Base-by-base conservation (phyloP, 805 yeast species). In the Starmerella bombi region DNA sequence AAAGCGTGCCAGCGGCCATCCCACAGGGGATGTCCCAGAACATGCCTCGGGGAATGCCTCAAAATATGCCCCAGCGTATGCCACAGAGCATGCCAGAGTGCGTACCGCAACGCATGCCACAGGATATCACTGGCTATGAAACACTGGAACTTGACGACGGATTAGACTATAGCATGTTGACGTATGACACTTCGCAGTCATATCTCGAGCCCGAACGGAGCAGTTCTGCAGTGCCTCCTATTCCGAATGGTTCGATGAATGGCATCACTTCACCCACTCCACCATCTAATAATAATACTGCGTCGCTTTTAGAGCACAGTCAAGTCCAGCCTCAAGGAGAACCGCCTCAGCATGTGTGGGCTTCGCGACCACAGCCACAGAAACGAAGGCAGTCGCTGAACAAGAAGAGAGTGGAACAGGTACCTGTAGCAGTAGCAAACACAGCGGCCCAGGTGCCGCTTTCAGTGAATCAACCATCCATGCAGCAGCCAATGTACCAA, bases 271-370 rank as follows among this genome's bases (percentile, higher is more conserved):
- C 38, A 9, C 25, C 14, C 10, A 16, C 25, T 16, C 19, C 33
- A 6, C 18, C 5, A n/a, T 4, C 17, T 4, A 10, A 23, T 7
- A n/a, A 9, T 10, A 10, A 12, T 17, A 34, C 37, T 4, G 31
- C 22, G 12, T 22, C 16, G 15, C 9, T 15, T 3, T 16, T 5
- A 16, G 31, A 12, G 25, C 29, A 28, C 25, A 25, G 22, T 23
- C 38, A 32, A 17, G 48, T 42, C 12, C 44, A 44, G 20, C 48
- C 48, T 17, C 41, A 44, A 28, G 48, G 48, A 18, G 48, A 44
- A 38, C 48, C 48, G 17, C 36, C 38, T 9, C 48, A 44, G 36
- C 45, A 41, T 29, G 45, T 44, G 10, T 44, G 48, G 48, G 43
- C 38, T 10, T 31, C 44, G 29, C 38, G 40, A 15, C 48, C 48